These are phyloP conservation scores for Aspergillus latus DNA, from an alignment of 2,329 filamentous ascomycete species.

Conservation along the genomic window DNA sequence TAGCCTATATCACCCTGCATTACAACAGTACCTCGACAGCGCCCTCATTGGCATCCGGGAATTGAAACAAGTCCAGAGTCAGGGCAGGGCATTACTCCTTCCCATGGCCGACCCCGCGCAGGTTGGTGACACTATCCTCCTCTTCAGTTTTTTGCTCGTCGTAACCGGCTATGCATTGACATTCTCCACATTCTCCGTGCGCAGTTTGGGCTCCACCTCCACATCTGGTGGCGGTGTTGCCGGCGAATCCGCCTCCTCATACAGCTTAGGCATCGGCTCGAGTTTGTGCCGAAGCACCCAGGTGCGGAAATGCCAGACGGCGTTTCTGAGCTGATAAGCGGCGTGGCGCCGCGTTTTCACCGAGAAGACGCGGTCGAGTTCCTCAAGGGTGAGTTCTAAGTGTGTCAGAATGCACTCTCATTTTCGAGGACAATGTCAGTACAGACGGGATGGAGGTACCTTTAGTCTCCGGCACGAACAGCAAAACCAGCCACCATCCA, in stretches of 20 bases:
- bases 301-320: conserved; percentile 42
- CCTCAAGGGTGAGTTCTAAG: conserved; percentile 44
- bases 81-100: not conserved
- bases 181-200: not conserved
- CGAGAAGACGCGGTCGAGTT: conserved; percentile 55
- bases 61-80: not conserved
- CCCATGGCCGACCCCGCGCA: not conserved
- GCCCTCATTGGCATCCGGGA: not conserved
- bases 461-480: conserved; percentile 44
- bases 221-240: not conserved
- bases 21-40: not conserved
- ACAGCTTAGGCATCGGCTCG: conserved; percentile 28
- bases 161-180: not conserved
- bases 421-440: not conserved
- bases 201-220: not conserved
- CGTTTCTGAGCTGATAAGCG: conserved; percentile 40
- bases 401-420: conserved; percentile 14
- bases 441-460: not conserved
- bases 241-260: conserved; percentile 18
- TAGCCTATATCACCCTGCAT: not conserved
- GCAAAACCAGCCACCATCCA: conserved; percentile 40
- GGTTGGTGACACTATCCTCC: not conserved
- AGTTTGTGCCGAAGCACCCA: conserved; percentile 36
- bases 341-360: conserved; percentile 48
- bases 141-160: not conserved